Evolutionary conservation across 352 stramenopile species (phyloP), one percentile per base, ranked within the genome.

Genomic region (Ochromonadaceae sp.): DNA sequence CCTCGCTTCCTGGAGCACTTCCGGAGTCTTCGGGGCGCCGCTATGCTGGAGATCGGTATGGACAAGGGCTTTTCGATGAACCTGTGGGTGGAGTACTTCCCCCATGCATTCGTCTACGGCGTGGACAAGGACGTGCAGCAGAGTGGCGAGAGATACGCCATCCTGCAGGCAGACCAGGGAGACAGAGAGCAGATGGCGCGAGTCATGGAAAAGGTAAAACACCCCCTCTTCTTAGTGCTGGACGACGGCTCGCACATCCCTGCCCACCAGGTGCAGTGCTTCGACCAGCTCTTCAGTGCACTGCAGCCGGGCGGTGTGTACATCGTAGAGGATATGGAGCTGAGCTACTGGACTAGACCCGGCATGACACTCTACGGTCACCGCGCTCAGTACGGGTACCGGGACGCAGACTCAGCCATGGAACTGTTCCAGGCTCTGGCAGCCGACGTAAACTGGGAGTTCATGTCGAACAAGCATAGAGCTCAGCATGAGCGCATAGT

Each of bases 291-390:
- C 17, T 61, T 61, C 32, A 14, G 5, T 61, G 5, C 31, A 7
- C 34, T 61, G 17, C 9, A 28, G n/a, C 12, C 12, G 28, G 53
- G 53, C 3, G 53, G 53, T 3, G 35, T 30, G n/a, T 61, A 61
- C 31, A 61, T 61, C 25, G 48, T 61, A 10, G 53, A 61, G 35
- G 53, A 61, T 61, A 25, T 61, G 22, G 53, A 61, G 25, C 44
- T 40, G 26, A 49, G 36, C 4, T 61, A 61, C 31, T 61, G 53
- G 53, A 61, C 12, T 38, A 5, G 34, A 25, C n/a, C n/a, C 10
- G 53, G 53, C 34, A n/a, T n/a, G n/a, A n/a, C n/a, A n/a, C 25
- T 61, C 36, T 61, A 61, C 48, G 53, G 53, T 12, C 48, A 61
- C 34, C 12, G 26, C 30, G 48, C 53, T 61, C 12, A 30, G 10